Evolutionary conservation across 306 rosid species (phyloP).

Genomic region (Lupinus albus): DNA sequence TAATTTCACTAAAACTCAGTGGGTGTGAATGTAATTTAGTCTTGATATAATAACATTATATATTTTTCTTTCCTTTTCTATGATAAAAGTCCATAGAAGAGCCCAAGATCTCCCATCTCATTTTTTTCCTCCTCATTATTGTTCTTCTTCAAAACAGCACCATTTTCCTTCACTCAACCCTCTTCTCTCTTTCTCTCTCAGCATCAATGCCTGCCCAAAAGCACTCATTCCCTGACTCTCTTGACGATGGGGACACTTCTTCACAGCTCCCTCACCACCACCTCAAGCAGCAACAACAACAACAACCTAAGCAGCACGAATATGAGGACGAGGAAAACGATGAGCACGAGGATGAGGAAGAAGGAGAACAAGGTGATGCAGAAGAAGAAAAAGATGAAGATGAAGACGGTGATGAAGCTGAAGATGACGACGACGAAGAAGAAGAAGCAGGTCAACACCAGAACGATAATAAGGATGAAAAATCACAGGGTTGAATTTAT

Average conservation of each 20-base stretch:
- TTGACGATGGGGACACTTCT: slow-evolving; percentile 54
- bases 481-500: slow-evolving; percentile 50
- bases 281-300: slow-evolving; percentile 43
- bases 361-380: slow-evolving; percentile 18
- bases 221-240: slow-evolving; percentile 57
- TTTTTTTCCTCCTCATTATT: neutral
- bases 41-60: too few species aligned
- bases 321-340: slow-evolving; percentile 26
- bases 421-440: slow-evolving; percentile 8
- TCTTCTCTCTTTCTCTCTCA: neutral
- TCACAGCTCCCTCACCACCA: slow-evolving; percentile 43
- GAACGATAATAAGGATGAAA: slow-evolving; percentile 42
- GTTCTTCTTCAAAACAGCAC: neutral
- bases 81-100: neutral
- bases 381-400: slow-evolving; percentile 31
- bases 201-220: slow-evolving; percentile 93
- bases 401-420: slow-evolving; percentile 6
- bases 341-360: neutral
- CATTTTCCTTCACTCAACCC: neutral
- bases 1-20: too few species aligned
- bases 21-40: too few species aligned
- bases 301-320: neutral
- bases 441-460: slow-evolving; percentile 40
- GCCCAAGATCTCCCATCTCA: slow-evolving; percentile 25
- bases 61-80: too few species aligned